Conservation (phyloP, 2,329 filamentous ascomycete genomes). For the Lasiodiplodia sp. region DNA sequence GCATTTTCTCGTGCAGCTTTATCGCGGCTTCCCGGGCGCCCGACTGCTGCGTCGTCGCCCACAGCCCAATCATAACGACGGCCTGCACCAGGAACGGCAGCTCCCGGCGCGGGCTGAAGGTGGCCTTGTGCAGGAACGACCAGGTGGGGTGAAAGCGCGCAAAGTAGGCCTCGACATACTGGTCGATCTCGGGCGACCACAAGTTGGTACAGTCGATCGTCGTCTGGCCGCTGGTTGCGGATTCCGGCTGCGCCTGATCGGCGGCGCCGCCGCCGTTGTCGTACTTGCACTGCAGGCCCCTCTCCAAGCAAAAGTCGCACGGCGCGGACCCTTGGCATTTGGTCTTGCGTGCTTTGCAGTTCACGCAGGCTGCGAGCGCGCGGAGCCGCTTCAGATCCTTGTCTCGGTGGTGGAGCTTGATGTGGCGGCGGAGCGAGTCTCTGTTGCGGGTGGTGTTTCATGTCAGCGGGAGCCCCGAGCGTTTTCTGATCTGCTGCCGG, state of each 20-base stretch:
- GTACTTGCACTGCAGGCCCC: background rate
- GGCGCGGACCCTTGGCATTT: background rate
- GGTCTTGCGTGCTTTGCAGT: background rate
- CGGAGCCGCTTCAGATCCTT: background rate
- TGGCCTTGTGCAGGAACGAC: conserved; percentile 13
- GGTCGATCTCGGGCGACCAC: background rate
- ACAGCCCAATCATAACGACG: conserved; percentile 10
- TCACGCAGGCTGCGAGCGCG: background rate
- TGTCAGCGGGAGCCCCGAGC: too few relatives aligned
- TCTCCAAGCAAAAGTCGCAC: background rate
- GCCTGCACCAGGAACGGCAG: conserved; percentile 10
- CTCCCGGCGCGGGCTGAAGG: background rate
- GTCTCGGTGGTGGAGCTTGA: background rate
- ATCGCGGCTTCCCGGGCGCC: background rate
- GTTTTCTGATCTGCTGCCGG: background rate
- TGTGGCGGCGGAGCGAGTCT: conserved; percentile 5
- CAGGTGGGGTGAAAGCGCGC: background rate
- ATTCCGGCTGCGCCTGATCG: too few relatives aligned
- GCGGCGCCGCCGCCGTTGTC: background rate
- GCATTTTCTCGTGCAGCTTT: background rate
- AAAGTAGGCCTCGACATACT: background rate
- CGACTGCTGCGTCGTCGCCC: background rate
- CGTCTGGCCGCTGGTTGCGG: background rate
- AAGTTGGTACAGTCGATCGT: background rate
- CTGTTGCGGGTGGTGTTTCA: background rate